Percentiles rank a stretch among this genome's conserved stretches.
These are phyloP conservation scores for Wickerhamomyces alni DNA, from an alignment of 805 yeast species.

Conservation along the genomic window DNA sequence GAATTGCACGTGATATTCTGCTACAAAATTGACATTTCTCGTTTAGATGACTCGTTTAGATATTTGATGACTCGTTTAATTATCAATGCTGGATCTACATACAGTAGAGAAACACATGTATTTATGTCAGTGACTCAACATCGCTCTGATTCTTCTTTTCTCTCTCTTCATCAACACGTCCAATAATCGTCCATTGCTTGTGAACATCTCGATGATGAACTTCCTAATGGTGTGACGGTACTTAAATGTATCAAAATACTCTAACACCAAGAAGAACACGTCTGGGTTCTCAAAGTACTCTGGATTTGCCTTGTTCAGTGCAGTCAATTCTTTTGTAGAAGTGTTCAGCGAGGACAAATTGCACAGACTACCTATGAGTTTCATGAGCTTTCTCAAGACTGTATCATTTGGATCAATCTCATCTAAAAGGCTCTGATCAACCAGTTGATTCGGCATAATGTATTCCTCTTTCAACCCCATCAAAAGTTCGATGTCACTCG, in stretches of 20 bases:
- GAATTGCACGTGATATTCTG: neutral
- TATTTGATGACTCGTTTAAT: no score
- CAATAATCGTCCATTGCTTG: slow-evolving; percentile 40
- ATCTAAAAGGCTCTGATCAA: slow-evolving; percentile 4
- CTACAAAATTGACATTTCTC: no score
- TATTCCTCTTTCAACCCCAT: slow-evolving; percentile 13
- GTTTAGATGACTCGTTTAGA: no score
- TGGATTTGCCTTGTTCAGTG: slow-evolving; percentile 44
- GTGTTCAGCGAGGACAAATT: slow-evolving; percentile 48
- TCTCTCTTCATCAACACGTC: slow-evolving; percentile 46
- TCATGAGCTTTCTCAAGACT: slow-evolving; percentile 24
- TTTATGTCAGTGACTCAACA: slow-evolving; percentile 4
- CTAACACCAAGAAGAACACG: slow-evolving; percentile 46
- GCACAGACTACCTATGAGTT: slow-evolving; percentile 46
- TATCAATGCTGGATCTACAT: no score
- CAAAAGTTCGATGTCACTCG: slow-evolving; percentile 28
- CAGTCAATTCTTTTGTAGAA: slow-evolving; percentile 52
- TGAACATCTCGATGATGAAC: slow-evolving; percentile 60
- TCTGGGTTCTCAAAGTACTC: slow-evolving; percentile 49
- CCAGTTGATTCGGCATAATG: slow-evolving; percentile 4
- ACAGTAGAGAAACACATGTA: no score
- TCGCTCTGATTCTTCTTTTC: slow-evolving; percentile 25
- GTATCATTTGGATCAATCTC: slow-evolving; percentile 20
- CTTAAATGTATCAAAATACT: slow-evolving; percentile 47
- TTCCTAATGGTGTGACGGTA: slow-evolving; percentile 59